phyloP scores from a whole-genome alignment of 2,329 filamentous ascomycete genomes.

The Pleomassaria siparia region DNA sequence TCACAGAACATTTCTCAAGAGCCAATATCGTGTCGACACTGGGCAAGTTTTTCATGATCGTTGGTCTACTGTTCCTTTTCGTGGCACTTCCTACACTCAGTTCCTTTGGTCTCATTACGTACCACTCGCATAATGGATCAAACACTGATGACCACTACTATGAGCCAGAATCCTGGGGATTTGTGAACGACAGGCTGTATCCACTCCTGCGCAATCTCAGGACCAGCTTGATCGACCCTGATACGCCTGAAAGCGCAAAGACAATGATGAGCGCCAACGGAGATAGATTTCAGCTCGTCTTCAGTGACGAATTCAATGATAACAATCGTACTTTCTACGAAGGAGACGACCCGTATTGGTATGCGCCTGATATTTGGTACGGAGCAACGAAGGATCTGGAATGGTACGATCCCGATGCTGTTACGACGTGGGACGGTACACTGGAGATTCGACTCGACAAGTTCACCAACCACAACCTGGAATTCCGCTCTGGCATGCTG shows the following conservation, averaged over 20 bases:
- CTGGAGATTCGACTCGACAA: slow-evolving; percentile 50
- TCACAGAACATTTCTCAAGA: slow-evolving; percentile 49
- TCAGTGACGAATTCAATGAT: slow-evolving; percentile 60
- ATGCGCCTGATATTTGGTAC: slow-evolving; percentile 57
- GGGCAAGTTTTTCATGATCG: slow-evolving; percentile 48
- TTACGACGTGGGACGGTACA: slow-evolving; percentile 52
- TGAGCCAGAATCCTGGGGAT: slow-evolving; percentile 44
- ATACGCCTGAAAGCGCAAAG: slow-evolving; percentile 52
- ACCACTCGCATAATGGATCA: slow-evolving; percentile 44
- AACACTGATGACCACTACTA: slow-evolving; percentile 37
- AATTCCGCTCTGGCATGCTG: slow-evolving; percentile 55
- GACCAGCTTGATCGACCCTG: slow-evolving; percentile 53
- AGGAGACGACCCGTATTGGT: slow-evolving; percentile 60
- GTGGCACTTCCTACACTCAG: slow-evolving; percentile 54
- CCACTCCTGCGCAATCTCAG: slow-evolving; percentile 53
- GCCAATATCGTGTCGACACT: slow-evolving; percentile 47
- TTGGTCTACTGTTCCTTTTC: slow-evolving; percentile 54
- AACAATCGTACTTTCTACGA: slow-evolving; percentile 57
- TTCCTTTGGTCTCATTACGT: slow-evolving; percentile 44
- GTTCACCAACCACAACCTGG: slow-evolving; percentile 49
- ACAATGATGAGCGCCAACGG: slow-evolving; percentile 50
- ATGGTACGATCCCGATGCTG: slow-evolving; percentile 56
- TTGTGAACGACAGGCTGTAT: slow-evolving; percentile 52
- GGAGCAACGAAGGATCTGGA: slow-evolving; percentile 54
- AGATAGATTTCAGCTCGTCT: slow-evolving; percentile 52